Conservation (phyloP, 192 early-diverging fungal species). For the Dissophora globulifera region DNA sequence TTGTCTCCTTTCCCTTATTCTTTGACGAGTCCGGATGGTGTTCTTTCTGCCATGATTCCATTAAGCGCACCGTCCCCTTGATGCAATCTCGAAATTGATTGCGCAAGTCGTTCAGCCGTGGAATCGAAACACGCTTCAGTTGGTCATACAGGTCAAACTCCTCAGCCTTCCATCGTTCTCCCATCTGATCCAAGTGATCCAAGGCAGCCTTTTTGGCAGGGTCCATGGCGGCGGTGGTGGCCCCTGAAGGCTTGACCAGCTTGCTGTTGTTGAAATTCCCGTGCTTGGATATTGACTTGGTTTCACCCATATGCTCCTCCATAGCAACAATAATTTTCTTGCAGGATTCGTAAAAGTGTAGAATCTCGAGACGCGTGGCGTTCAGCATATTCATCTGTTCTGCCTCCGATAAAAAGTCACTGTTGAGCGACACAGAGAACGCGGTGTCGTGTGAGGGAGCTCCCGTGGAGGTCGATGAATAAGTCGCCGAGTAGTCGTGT, state of each 20-base stretch:
- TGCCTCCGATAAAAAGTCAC: conserved; percentile 47
- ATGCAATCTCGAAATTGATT: conserved; percentile 53
- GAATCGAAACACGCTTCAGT: conserved; percentile 33
- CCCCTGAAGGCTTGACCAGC: conserved; percentile 7
- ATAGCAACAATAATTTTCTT: conserved; percentile 56
- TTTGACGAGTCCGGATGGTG: conserved; percentile 30
- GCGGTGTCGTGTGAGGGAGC: not conserved
- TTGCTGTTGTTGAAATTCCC: not conserved
- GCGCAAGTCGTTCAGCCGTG: conserved; percentile 65
- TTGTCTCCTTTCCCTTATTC: conserved; percentile 12
- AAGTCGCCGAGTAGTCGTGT: conserved; percentile 38
- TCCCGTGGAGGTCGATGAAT: conserved; percentile 1
- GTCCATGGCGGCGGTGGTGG: not conserved
- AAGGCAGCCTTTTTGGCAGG: conserved; percentile 21
- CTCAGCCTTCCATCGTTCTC: conserved; percentile 52
- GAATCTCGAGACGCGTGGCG: conserved; percentile 52
- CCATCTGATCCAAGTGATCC: conserved; percentile 38
- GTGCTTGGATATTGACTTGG: conserved; percentile 32
- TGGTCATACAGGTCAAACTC: conserved; percentile 59
- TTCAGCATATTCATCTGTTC: conserved; percentile 33
- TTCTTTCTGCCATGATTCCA: conserved; percentile 64
- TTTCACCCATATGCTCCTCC: conserved; percentile 51
- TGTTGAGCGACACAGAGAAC: conserved; percentile 24
- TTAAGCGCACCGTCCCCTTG: conserved; percentile 42
- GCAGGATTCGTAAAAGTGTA: conserved; percentile 60